phyloP scores from a whole-genome alignment of 1,139 yeast genomes.

The Debaryomyces sp. region DNA sequence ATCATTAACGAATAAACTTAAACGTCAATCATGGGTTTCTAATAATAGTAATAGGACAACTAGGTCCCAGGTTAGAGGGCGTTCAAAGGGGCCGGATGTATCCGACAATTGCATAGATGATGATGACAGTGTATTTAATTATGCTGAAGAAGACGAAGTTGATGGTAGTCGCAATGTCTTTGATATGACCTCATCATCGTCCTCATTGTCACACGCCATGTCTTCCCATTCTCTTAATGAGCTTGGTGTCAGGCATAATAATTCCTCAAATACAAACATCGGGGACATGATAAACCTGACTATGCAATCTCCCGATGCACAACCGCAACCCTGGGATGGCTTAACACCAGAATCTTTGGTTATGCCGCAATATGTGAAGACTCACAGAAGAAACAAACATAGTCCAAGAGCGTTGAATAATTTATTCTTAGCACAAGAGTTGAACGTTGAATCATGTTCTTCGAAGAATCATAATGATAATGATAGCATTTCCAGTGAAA shows the following conservation, averaged over 20 bases:
- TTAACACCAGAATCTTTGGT: slow-evolving; percentile 41
- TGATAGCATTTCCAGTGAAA: slow-evolving; percentile 10
- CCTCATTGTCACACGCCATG: background rate
- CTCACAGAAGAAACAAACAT: slow-evolving; percentile 45
- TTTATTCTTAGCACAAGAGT: slow-evolving; percentile 80
- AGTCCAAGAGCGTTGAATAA: slow-evolving; percentile 53
- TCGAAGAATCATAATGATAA: slow-evolving; percentile 11
- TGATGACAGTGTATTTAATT: slow-evolving; percentile 9
- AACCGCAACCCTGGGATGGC: slow-evolving; percentile 27
- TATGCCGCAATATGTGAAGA: slow-evolving; percentile 57
- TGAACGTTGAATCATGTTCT: slow-evolving; percentile 31
- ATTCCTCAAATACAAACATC: background rate
- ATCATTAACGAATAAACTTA: slow-evolving; percentile 1
- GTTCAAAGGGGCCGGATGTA: background rate
- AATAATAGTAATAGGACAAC: background rate
- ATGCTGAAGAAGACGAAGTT: slow-evolving; percentile 10
- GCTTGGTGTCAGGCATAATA: background rate
- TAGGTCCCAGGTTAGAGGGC: background rate
- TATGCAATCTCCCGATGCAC: background rate
- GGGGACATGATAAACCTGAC: background rate
- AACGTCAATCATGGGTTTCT: background rate
- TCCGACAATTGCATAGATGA: slow-evolving; percentile 4
- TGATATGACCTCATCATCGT: background rate
- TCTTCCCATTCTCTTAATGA: slow-evolving; percentile 2
- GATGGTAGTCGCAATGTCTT: background rate